A percentile compares a stretch with the other conserved stretches of the same genome.
These are phyloP conservation scores for Herpetospermum pedunculosum DNA, from an alignment of 306 rosid species.

Conservation along the genomic window DNA sequence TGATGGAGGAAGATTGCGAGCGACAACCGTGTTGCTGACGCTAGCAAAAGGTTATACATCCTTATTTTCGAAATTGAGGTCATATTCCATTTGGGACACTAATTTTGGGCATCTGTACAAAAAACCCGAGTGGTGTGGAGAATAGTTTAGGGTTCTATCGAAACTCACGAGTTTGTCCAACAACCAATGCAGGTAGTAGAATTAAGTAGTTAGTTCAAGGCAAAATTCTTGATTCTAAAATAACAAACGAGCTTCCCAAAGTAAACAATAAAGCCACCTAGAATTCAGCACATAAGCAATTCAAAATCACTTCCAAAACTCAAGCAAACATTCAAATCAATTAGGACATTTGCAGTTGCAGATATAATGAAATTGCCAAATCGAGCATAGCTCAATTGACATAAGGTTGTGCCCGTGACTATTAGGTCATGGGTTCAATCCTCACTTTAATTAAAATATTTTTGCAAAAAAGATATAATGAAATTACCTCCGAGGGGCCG, in stretches of 20 bases:
- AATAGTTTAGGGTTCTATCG: background rate
- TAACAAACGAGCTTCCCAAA: background rate
- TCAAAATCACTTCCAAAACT: background rate
- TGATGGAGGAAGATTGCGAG: no score
- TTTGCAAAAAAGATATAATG: background rate
- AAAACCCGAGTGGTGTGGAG: no score
- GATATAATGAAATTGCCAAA: slow-evolving; percentile 26
- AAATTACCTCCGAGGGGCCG: slow-evolving; percentile 80
- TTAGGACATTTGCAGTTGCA: no score
- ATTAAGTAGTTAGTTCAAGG: background rate
- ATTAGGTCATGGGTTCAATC: no score
- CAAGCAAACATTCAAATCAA: background rate
- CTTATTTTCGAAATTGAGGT: no score
- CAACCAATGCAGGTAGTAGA: background rate
- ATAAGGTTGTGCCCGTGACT: no score
- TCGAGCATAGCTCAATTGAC: no score
- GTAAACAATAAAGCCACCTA: background rate
- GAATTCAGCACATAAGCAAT: background rate
- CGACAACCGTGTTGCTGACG: no score
- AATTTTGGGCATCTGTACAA: no score
- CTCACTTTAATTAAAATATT: no score
- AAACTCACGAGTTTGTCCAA: background rate
- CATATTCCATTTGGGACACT: no score
- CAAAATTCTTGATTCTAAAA: background rate
- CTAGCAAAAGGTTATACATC: no score